Evolutionary conservation across 805 yeast species (phyloP).

Genomic region (Yarrowia alimentaria): DNA sequence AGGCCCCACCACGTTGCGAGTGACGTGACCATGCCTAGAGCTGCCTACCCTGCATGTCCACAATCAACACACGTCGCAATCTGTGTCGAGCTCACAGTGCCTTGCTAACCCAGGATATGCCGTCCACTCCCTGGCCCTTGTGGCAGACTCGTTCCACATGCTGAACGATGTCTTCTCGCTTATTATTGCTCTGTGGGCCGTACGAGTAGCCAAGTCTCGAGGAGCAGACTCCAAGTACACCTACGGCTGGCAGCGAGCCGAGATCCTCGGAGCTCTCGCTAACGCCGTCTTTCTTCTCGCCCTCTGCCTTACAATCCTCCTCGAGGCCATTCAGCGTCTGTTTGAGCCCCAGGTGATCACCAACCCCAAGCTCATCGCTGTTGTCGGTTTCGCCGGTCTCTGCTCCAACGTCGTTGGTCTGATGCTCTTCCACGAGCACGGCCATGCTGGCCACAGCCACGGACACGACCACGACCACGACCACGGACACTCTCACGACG

Average conservation of each 20-base stretch:
- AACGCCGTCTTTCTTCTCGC: conserved; percentile 93
- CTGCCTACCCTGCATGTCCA: too few relatives aligned
- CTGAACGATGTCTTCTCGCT: conserved; percentile 88
- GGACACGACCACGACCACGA: conserved; percentile 40
- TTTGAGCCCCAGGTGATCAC: conserved; percentile 74
- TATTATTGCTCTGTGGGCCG: conserved; percentile 94
- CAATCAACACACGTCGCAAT: too few relatives aligned
- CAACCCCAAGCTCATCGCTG: conserved; percentile 77
- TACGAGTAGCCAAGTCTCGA: conserved; percentile 75
- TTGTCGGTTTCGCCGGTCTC: conserved; percentile 82
- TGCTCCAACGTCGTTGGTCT: conserved; percentile 80
- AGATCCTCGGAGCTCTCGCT: conserved; percentile 88
- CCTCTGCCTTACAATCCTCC: conserved; percentile 82
- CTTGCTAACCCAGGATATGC: conserved; percentile 50
- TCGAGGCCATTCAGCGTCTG: conserved; percentile 90
- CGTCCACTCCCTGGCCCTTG: conserved; percentile 88
- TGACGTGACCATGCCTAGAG: too few relatives aligned
- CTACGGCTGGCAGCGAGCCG: conserved; percentile 98
- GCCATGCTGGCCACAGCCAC: conserved; percentile 57
- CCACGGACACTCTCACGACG: conserved; percentile 33
- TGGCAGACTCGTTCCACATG: conserved; percentile 98
- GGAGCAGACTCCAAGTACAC: conserved; percentile 87
- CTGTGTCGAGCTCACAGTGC: too few relatives aligned
- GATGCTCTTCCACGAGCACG: conserved; percentile 84
- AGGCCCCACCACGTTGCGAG: too few relatives aligned